Evolutionary conservation across 495 filamentous ascomycete species (phyloP).

Genomic region (Tetracladium setigerum): DNA sequence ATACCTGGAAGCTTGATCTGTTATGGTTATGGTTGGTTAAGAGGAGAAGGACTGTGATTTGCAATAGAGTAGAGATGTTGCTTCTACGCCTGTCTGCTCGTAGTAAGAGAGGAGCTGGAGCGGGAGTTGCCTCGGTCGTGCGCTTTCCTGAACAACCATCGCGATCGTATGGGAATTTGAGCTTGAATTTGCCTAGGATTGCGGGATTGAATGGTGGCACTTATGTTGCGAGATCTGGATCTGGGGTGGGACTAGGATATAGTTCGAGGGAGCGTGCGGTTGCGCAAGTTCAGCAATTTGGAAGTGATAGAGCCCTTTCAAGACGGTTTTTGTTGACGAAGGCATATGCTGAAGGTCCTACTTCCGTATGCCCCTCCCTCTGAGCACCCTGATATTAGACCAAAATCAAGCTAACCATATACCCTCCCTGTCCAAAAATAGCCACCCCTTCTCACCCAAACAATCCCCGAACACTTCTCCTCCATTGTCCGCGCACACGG

Average conservation of each 20-base stretch:
- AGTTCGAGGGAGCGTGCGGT: no score
- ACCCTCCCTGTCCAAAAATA: slow-evolving; percentile 25
- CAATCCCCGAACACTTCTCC: slow-evolving; percentile 76
- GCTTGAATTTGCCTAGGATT: neutral
- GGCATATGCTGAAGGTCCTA: slow-evolving; percentile 13
- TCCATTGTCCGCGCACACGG: slow-evolving; percentile 62
- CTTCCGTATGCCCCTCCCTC: slow-evolving; percentile 4
- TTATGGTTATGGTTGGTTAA: no score
- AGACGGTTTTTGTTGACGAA: slow-evolving; percentile 3
- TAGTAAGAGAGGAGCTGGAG: no score
- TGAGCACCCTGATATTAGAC: neutral
- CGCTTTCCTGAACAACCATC: no score
- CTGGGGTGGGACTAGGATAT: neutral
- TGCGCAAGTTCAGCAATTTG: no score
- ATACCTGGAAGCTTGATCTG: no score
- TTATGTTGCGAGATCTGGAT: neutral
- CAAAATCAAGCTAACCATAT: neutral
- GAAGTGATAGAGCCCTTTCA: no score
- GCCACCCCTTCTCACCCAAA: slow-evolving; percentile 68
- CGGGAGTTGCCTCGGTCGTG: no score
- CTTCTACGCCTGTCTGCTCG: no score
- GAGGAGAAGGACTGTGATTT: no score
- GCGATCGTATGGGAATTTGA: no score
- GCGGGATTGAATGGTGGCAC: neutral
- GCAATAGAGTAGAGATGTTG: no score